These are phyloP conservation scores for Vaccinium myrtillus DNA, from an alignment of 148 eudicot species.

Conservation along the genomic window DNA sequence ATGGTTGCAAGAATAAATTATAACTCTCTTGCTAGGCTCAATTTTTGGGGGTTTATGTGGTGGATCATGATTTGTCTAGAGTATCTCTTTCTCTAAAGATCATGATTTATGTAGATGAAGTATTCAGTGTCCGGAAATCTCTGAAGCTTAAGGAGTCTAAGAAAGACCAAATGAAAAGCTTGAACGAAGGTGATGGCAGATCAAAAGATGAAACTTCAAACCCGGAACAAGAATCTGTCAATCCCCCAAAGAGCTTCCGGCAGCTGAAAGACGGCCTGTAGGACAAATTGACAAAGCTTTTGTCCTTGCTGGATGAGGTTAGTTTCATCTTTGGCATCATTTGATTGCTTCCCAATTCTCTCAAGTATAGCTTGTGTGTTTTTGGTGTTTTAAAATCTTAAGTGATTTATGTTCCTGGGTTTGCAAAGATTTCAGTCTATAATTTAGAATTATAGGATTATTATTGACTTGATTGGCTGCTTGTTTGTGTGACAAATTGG, in stretches of 20 bases:
- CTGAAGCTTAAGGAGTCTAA: too few relatives aligned
- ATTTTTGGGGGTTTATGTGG: too few relatives aligned
- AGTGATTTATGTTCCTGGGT: not conserved
- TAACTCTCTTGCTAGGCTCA: too few relatives aligned
- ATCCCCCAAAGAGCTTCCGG: constrained; percentile 32
- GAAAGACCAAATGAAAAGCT: constrained; percentile 2
- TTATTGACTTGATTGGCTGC: too few relatives aligned
- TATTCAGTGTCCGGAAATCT: too few relatives aligned
- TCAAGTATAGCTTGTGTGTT: not conserved
- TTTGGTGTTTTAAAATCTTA: not conserved
- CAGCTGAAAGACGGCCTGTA: constrained; percentile 48
- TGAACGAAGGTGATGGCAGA: constrained; percentile 23
- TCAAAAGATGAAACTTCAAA: constrained; percentile 24
- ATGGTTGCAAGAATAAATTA: too few relatives aligned
- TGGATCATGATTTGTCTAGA: too few relatives aligned
- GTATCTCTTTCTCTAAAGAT: too few relatives aligned
- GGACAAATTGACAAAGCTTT: constrained; percentile 41
- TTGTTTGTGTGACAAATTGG: too few relatives aligned
- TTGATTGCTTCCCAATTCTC: not conserved
- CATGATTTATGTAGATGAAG: too few relatives aligned
- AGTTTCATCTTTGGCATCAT: not conserved
- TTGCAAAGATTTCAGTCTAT: not conserved
- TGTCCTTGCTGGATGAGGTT: constrained; percentile 68
- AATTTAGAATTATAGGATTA: not conserved
- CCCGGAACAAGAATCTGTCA: constrained; percentile 15